A percentile compares a stretch with the other conserved stretches of the same genome.
Evolutionary conservation across 305 asterid species (phyloP).

Genomic region (Coffea humblotiana): DNA sequence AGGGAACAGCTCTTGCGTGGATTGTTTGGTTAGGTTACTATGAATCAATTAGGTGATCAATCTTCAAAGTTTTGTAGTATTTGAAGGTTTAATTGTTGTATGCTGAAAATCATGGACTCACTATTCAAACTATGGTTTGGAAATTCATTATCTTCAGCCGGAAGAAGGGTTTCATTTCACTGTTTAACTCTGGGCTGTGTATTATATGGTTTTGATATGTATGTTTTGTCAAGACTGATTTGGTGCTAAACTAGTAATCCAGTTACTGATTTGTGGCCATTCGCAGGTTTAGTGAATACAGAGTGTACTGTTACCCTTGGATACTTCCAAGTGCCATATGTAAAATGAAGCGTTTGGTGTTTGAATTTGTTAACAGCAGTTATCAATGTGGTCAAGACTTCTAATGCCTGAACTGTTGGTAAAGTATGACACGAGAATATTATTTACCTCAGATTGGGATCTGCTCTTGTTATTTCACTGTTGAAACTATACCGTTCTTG

Average conservation of each 20-base stretch:
- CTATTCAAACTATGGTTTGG: background rate
- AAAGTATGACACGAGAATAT: no score
- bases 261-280: background rate
- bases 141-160: background rate
- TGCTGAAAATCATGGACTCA: background rate
- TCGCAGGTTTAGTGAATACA: background rate
- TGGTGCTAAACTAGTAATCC: background rate
- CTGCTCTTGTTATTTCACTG: background rate
- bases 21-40: background rate
- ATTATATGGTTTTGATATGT: background rate
- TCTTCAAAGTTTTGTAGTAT: background rate
- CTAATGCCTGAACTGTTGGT: background rate
- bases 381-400: background rate
- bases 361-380: background rate
- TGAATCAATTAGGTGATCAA: background rate
- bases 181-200: background rate
- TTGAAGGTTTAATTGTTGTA: no score
- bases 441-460: background rate
- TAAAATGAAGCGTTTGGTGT: background rate
- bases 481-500: background rate
- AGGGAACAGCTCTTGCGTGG: background rate
- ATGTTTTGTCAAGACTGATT: background rate
- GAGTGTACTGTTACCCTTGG: background rate
- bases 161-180: background rate
- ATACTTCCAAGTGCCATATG: background rate